A percentile compares a stretch with the other conserved stretches of the same genome.
These are phyloP conservation scores for Beauveria pseudobassiana DNA, from an alignment of 2,329 filamentous ascomycete genomes.

Conservation along the genomic window DNA sequence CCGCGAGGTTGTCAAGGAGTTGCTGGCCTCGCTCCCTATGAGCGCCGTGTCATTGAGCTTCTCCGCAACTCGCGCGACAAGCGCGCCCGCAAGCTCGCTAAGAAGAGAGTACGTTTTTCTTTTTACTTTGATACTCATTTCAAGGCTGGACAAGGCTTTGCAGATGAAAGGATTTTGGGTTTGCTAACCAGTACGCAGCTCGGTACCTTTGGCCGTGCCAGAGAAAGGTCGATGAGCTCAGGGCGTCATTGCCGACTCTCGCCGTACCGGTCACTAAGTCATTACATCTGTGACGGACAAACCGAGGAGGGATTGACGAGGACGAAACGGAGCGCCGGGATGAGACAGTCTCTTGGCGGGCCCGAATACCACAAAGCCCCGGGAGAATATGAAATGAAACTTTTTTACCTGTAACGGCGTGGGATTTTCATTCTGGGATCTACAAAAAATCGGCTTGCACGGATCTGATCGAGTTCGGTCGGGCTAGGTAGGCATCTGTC, in stretches of 20 bases:
- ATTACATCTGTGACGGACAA: not conserved
- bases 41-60: conserved; percentile 98
- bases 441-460: conserved; percentile 3
- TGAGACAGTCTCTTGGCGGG: not conserved
- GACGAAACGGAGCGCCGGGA: not conserved
- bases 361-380: not conserved
- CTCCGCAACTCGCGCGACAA: conserved; percentile 99
- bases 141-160: too few relatives aligned
- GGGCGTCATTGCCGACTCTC: conserved; percentile 94
- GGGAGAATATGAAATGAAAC: conserved; percentile 6
- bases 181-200: conserved; percentile 49
- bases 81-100: conserved; percentile 96
- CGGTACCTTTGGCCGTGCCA: conserved; percentile 96
- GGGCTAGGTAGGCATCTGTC: not conserved
- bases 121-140: not conserved
- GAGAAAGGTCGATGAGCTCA: conserved; percentile 99
- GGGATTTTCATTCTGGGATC: conserved; percentile 10
- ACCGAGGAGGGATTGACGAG: not conserved
- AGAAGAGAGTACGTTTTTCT: conserved; percentile 76
- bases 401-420: conserved; percentile 9
- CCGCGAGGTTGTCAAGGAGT: conserved; percentile 97
- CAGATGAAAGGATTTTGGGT: not conserved
- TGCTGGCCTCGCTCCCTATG: conserved; percentile 87
- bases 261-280: conserved; percentile 55
- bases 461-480: conserved; percentile 8